A percentile compares a stretch with the other conserved stretches of the same genome.
These are phyloP conservation scores for Claviceps spartinae DNA, from an alignment of 2,329 filamentous ascomycete species.

Conservation along the genomic window DNA sequence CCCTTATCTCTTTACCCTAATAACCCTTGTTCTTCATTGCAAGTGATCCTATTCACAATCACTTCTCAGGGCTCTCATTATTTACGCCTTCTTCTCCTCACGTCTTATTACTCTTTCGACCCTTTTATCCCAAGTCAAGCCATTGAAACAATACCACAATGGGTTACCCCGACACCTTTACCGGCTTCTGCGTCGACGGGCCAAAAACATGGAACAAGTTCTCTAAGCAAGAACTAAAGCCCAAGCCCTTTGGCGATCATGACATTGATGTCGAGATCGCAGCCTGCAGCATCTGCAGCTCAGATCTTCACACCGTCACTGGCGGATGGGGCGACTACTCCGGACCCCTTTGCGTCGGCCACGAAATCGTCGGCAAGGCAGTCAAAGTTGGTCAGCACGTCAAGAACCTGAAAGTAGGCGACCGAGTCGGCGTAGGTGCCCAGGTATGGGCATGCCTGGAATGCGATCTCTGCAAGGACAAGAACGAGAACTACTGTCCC, in stretches of 20 bases:
- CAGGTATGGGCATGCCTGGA: constrained; percentile 44
- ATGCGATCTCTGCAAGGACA: constrained; percentile 30
- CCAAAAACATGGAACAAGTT: constrained; percentile 30
- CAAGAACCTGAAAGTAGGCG: constrained; percentile 41
- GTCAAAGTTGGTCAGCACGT: constrained; percentile 32
- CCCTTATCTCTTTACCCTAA: too few relatives aligned
- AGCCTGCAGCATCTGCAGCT: constrained; percentile 51
- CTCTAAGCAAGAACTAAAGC: constrained; percentile 22
- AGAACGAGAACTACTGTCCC: constrained; percentile 38
- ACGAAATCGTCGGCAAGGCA: constrained; percentile 44
- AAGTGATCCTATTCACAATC: too few relatives aligned
- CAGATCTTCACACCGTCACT: constrained; percentile 45
- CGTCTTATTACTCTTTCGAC: too few relatives aligned
- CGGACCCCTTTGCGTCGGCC: constrained; percentile 39
- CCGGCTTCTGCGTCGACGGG: constrained; percentile 28
- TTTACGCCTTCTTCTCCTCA: too few relatives aligned
- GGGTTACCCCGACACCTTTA: constrained; percentile 32
- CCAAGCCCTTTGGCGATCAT: constrained; percentile 22
- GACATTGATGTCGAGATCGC: constrained; percentile 57
- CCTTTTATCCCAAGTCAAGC: too few relatives aligned
- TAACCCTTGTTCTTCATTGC: too few relatives aligned
- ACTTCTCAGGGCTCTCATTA: too few relatives aligned
- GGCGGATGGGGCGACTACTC: constrained; percentile 39
- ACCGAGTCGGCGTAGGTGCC: constrained; percentile 51
- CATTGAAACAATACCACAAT: constrained; percentile 12